A percentile compares a stretch with the other conserved stretches of the same genome.
Evolutionary conservation across 2,329 filamentous ascomycete species (phyloP).

Genomic region (Hypoxylon sp.): DNA sequence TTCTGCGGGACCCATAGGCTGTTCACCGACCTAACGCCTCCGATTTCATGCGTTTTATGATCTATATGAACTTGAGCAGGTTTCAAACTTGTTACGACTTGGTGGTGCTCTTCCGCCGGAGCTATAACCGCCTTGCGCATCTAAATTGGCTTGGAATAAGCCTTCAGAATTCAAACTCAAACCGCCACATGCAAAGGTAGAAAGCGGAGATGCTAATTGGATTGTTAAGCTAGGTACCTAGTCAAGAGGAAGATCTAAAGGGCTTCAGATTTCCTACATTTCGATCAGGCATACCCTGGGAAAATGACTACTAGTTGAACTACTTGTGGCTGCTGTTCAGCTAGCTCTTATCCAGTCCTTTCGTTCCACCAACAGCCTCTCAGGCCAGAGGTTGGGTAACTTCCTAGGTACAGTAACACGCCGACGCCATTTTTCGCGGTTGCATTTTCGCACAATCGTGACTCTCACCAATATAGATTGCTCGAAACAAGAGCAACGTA

Average conservation of each 20-base stretch:
- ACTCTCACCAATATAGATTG: conserved; percentile 18
- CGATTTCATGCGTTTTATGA: conserved; percentile 1
- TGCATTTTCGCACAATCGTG: conserved; percentile 20
- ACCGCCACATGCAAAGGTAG: conserved; percentile 3
- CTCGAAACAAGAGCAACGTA: conserved; percentile 4
- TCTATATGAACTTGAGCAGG: not conserved
- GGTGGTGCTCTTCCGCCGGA: conserved; percentile 8
- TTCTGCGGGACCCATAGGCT: conserved; percentile 9
- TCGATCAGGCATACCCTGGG: conserved; percentile 33
- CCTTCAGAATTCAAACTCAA: conserved; percentile 15
- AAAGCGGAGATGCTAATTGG: conserved; percentile 1
- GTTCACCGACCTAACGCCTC: conserved; percentile 9
- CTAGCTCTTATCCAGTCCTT: conserved; percentile 32
- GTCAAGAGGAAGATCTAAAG: not conserved
- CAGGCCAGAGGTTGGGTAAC: conserved; percentile 24
- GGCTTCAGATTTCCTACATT: conserved; percentile 23
- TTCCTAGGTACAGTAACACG: conserved; percentile 21
- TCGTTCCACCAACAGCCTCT: conserved; percentile 12
- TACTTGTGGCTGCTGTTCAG: conserved; percentile 41
- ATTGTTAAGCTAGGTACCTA: conserved; percentile 9
- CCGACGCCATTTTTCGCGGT: conserved; percentile 28
- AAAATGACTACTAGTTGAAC: conserved; percentile 9
- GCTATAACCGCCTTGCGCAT: not conserved
- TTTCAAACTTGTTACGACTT: conserved; percentile 7
- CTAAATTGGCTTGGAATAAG: conserved; percentile 23